phyloP scores from a whole-genome alignment of 1,284 basidiomycete genomes.

The Puccinia sorghi region DNA sequence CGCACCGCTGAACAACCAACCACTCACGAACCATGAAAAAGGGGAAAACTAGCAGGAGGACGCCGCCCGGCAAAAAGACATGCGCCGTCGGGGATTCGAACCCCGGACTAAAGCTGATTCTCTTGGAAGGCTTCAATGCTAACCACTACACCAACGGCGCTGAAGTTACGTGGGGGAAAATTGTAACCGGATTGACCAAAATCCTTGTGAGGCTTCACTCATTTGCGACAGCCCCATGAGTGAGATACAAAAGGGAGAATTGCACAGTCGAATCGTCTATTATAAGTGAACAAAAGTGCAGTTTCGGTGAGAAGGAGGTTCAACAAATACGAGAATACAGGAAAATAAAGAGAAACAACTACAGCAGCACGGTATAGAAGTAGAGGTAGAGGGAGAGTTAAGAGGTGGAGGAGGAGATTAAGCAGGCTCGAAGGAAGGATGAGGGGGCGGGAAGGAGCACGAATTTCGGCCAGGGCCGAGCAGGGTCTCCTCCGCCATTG shows the following conservation, averaged over 20 bases:
- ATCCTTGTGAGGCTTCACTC: too few relatives aligned
- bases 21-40: too few relatives aligned
- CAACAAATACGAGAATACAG: neutral
- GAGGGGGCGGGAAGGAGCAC: slow-evolving; percentile 27
- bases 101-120: slow-evolving; percentile 50
- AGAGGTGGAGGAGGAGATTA: neutral
- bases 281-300: neutral
- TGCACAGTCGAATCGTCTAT: neutral
- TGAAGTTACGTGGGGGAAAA: too few relatives aligned
- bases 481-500: slow-evolving; percentile 51
- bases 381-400: neutral
- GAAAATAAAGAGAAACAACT: neutral
- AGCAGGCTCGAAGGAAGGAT: neutral
- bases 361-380: neutral
- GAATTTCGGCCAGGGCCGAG: slow-evolving; percentile 42
- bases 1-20: too few relatives aligned
- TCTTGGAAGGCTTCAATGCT: slow-evolving; percentile 51
- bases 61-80: too few relatives aligned
- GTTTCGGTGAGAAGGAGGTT: neutral
- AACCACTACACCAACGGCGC: slow-evolving; percentile 51
- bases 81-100: slow-evolving; percentile 50
- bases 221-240: neutral
- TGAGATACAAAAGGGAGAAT: neutral
- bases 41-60: too few relatives aligned
- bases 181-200: too few relatives aligned